A percentile compares a stretch with the other conserved stretches of the same genome.
Evolutionary conservation across 2,329 filamentous ascomycete species (phyloP).

Genomic region (Endocalyx cinctus): DNA sequence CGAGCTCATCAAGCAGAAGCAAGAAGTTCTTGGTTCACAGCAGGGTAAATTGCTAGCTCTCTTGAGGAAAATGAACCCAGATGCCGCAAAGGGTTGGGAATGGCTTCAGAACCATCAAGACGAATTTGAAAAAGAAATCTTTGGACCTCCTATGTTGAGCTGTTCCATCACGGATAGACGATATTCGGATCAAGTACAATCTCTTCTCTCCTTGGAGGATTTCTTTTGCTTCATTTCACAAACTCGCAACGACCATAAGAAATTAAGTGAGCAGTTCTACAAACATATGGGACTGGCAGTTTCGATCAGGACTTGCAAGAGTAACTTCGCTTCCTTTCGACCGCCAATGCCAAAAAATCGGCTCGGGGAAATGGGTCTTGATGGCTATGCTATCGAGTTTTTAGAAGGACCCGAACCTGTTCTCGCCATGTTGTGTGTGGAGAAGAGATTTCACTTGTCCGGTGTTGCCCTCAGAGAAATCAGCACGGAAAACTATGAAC

Average conservation of each 20-base stretch:
- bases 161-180: slow-evolving; percentile 72
- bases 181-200: slow-evolving; percentile 55
- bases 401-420: slow-evolving; percentile 78
- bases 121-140: slow-evolving; percentile 70
- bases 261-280: slow-evolving; percentile 63
- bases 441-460: slow-evolving; percentile 62
- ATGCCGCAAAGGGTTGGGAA: slow-evolving; percentile 68
- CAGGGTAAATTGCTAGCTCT: slow-evolving; percentile 68
- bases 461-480: slow-evolving; percentile 63
- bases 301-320: slow-evolving; percentile 60
- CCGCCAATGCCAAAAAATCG: slow-evolving; percentile 52
- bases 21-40: slow-evolving; percentile 64
- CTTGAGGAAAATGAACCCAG: slow-evolving; percentile 54
- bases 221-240: slow-evolving; percentile 73
- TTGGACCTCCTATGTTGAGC: slow-evolving; percentile 73
- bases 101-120: slow-evolving; percentile 73
- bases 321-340: slow-evolving; percentile 49
- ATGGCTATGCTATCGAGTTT: slow-evolving; percentile 75
- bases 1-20: slow-evolving; percentile 38
- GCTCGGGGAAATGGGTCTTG: slow-evolving; percentile 59
- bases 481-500: slow-evolving; percentile 61
- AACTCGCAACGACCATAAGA: slow-evolving; percentile 67
- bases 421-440: slow-evolving; percentile 80
- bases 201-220: slow-evolving; percentile 46
- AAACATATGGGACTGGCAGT: slow-evolving; percentile 63